Evolutionary conservation across 768 basidiomycete genomes (phyloP), one percentile per base, ranked within the genome.

Genomic region (Amanita jacksonii): DNA sequence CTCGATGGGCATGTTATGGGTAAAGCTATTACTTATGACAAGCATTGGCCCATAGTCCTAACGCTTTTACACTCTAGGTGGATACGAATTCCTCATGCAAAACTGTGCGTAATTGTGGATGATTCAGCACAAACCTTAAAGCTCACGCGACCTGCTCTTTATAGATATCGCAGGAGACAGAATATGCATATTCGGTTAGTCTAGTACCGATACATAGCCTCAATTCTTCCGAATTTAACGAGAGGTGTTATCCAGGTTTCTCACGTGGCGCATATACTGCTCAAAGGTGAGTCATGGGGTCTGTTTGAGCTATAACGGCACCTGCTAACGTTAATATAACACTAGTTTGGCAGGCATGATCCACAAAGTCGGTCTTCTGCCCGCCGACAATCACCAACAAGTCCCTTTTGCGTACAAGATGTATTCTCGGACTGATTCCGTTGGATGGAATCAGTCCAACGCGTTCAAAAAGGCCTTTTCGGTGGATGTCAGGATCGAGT

Each of bases 241-340:
- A n/a, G n/a, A n/a, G n/a, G n/a, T n/a, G n/a, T n/a, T n/a, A n/a
- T n/a, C 18, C 39, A 67, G 66, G 68, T 0, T 83, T 85, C 57
- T 81, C 78, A 23, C 66, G 82, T 25, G 80, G 81, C 10, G 76
- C 77, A 5, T 79, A 78, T 56, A 78, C 76, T 0, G 78, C 79
- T 10, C 64, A 79, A 35, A 68, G 69, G 67, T 69, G 16, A 19
- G 56, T 27, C 8, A 18, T n/a, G n/a, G n/a, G n/a, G n/a, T n/a
- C n/a, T n/a, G n/a, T n/a, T n/a, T n/a, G n/a, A n/a, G n/a, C n/a
- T n/a, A n/a, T n/a, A n/a, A n/a, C n/a, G n/a, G n/a, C n/a, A n/a
- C n/a, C n/a, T n/a, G n/a, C n/a, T n/a, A n/a, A n/a, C n/a, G n/a
- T n/a, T n/a, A n/a, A n/a, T n/a, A n/a, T n/a, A n/a, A n/a, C n/a